These are phyloP conservation scores for Aeschynomene evenia DNA, from an alignment of 306 rosid species.

Conservation along the genomic window DNA sequence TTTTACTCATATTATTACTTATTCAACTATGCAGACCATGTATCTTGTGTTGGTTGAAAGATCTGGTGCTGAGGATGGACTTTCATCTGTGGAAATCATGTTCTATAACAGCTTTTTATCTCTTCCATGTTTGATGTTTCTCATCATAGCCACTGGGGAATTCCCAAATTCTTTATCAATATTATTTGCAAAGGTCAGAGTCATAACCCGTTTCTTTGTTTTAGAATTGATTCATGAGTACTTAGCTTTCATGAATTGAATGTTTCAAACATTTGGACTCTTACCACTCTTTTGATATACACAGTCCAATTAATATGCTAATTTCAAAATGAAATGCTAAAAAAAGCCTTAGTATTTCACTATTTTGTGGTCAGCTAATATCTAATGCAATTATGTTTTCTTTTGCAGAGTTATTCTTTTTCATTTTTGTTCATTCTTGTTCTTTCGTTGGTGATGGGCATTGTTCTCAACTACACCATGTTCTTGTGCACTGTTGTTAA, in stretches of 20 bases:
- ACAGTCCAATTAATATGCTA: constrained; percentile 6
- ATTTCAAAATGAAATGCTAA: constrained; percentile 14
- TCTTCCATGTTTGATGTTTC: constrained; percentile 85
- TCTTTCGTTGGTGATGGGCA: constrained; percentile 88
- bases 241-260: background rate
- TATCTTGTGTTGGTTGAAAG: constrained; percentile 91
- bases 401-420: constrained; percentile 74
- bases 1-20: constrained; percentile 36
- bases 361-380: no score
- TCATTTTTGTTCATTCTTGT: constrained; percentile 71
- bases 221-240: constrained; percentile 9
- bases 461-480: constrained; percentile 96
- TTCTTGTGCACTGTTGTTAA: constrained; percentile 93
- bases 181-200: constrained; percentile 75
- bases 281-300: background rate
- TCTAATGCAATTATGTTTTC: constrained; percentile 19
- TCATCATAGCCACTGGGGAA: constrained; percentile 85
- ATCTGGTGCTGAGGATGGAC: constrained; percentile 96
- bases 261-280: constrained; percentile 7
- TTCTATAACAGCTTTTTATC: constrained; percentile 90
- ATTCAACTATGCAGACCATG: constrained; percentile 70
- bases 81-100: constrained; percentile 90
- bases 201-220: constrained; percentile 20
- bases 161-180: constrained; percentile 78
- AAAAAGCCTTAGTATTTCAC: background rate